These are phyloP conservation scores for Hirsutella thompsonii DNA, from an alignment of 2,329 filamentous ascomycete genomes.

Conservation along the genomic window DNA sequence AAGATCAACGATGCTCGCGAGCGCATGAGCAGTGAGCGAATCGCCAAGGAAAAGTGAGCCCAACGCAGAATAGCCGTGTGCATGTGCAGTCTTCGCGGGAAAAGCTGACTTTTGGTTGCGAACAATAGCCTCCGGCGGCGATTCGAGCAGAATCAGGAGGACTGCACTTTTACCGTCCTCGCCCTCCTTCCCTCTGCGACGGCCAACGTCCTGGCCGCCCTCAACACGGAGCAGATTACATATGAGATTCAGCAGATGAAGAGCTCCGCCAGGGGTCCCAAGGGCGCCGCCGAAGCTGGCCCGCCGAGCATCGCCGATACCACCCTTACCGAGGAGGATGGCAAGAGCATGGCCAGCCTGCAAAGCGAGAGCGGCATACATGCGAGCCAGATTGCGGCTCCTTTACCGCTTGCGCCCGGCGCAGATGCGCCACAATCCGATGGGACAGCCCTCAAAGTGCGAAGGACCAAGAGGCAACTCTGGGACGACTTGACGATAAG, in stretches of 20 bases:
- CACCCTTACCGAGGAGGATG: slow-evolving; percentile 73
- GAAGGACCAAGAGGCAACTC: slow-evolving; percentile 78
- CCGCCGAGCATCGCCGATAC: slow-evolving; percentile 51
- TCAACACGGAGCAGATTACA: slow-evolving; percentile 87
- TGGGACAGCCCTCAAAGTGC: slow-evolving; percentile 34
- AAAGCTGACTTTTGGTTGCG: not conserved
- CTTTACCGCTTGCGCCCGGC: slow-evolving; percentile 31
- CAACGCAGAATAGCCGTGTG: no score
- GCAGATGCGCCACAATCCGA: slow-evolving; percentile 22
- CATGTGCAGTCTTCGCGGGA: no score
- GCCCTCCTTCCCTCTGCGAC: slow-evolving; percentile 86
- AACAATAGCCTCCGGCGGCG: slow-evolving; percentile 72
- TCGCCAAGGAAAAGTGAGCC: slow-evolving; percentile 90
- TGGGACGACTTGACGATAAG: slow-evolving; percentile 98
- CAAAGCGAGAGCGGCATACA: slow-evolving; percentile 76
- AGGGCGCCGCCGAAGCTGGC: slow-evolving; percentile 34
- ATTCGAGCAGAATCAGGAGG: slow-evolving; percentile 98
- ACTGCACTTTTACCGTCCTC: slow-evolving; percentile 97
- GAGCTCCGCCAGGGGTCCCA: slow-evolving; percentile 44
- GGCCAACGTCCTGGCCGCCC: slow-evolving; percentile 72
- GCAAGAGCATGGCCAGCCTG: slow-evolving; percentile 60
- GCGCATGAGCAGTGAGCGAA: slow-evolving; percentile 91
- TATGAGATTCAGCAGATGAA: slow-evolving; percentile 93
- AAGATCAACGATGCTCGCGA: slow-evolving; percentile 91
- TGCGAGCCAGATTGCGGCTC: slow-evolving; percentile 59